phyloP scores from a whole-genome alignment of 164 flowering plant genomes.

The Stephania cephalantha region DNA sequence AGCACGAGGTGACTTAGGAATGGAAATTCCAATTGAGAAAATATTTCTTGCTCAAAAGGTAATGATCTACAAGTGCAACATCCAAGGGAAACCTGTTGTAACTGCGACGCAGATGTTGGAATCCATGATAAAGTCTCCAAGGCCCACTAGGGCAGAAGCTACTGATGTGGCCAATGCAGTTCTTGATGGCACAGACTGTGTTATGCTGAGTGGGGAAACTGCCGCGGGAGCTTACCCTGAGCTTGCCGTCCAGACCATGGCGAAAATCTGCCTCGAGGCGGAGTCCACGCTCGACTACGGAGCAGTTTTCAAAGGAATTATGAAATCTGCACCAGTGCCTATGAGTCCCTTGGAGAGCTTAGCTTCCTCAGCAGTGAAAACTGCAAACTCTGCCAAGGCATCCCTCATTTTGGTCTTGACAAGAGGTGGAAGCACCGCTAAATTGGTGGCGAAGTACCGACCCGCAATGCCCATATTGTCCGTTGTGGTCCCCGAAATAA shows the following conservation, averaged over 20 bases:
- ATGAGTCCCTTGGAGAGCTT: slow-evolving; percentile 89
- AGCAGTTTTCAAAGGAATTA: slow-evolving; percentile 58
- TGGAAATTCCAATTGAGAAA: slow-evolving; percentile 88
- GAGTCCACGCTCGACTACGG: slow-evolving; percentile 74
- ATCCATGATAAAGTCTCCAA: slow-evolving; percentile 86
- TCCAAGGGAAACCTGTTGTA: slow-evolving; percentile 87
- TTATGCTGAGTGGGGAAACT: slow-evolving; percentile 92
- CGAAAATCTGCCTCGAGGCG: slow-evolving; percentile 77
- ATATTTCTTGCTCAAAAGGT: slow-evolving; percentile 81
- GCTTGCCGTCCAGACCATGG: slow-evolving; percentile 77
- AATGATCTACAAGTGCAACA: slow-evolving; percentile 90
- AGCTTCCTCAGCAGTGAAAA: slow-evolving; percentile 76
- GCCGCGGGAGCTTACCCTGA: slow-evolving; percentile 96
- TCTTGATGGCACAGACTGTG: slow-evolving; percentile 84
- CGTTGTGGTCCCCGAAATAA: slow-evolving; percentile 77
- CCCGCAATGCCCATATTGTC: slow-evolving; percentile 77
- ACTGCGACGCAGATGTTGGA: slow-evolving; percentile 84
- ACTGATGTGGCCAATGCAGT: slow-evolving; percentile 85
- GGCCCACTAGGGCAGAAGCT: slow-evolving; percentile 86
- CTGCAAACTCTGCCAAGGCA: slow-evolving; percentile 64
- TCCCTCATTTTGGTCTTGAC: slow-evolving; percentile 70
- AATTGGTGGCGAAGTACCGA: slow-evolving; percentile 80
- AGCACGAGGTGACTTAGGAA: slow-evolving; percentile 80
- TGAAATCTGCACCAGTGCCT: slow-evolving; percentile 67
- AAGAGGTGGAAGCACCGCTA: slow-evolving; percentile 82